Conservation (phyloP, 2,329 filamentous ascomycete species). For the Tolypocladium guangdongense region DNA sequence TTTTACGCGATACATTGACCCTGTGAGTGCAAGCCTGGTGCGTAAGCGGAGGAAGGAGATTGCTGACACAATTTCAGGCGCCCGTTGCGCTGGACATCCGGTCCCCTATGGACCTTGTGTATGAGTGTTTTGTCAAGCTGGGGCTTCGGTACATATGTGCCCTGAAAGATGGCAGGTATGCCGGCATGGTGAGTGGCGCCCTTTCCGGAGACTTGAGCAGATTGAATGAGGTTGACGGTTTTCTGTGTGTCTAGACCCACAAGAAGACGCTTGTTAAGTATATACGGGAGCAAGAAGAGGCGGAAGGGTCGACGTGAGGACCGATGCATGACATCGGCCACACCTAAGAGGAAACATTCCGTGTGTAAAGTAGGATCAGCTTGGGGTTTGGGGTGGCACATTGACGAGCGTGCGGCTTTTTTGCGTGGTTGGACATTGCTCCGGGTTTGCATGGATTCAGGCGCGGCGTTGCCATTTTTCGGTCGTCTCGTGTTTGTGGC, state of each 20-base stretch:
- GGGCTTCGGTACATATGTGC: conserved; percentile 90
- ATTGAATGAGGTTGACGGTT: conserved; percentile 4
- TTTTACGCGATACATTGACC: conserved; percentile 86
- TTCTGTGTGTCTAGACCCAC: conserved; percentile 49
- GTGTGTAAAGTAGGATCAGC: not conserved
- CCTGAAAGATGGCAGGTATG: conserved; percentile 70
- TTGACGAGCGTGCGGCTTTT: not conserved
- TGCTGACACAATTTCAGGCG: conserved; percentile 37
- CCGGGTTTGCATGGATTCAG: not conserved
- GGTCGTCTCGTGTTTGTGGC: not conserved
- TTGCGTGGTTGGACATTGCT: not conserved
- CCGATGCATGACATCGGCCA: not conserved
- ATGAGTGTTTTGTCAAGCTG: conserved; percentile 92
- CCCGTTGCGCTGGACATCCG: conserved; percentile 81
- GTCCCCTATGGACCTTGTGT: conserved; percentile 88
- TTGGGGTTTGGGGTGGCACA: too few species aligned
- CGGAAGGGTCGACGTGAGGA: conserved; percentile 7
- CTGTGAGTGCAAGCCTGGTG: conserved; percentile 37
- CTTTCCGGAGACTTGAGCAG: not conserved
- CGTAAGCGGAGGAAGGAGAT: not conserved
- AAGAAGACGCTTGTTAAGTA: conserved; percentile 97
- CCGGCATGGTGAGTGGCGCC: conserved; percentile 60
- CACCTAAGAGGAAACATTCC: too few species aligned
- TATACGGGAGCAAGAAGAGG: conserved; percentile 69
- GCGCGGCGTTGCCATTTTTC: not conserved